Conservation (phyloP, 1,284 basidiomycete genomes). For the Megacollybia platyphylla region DNA sequence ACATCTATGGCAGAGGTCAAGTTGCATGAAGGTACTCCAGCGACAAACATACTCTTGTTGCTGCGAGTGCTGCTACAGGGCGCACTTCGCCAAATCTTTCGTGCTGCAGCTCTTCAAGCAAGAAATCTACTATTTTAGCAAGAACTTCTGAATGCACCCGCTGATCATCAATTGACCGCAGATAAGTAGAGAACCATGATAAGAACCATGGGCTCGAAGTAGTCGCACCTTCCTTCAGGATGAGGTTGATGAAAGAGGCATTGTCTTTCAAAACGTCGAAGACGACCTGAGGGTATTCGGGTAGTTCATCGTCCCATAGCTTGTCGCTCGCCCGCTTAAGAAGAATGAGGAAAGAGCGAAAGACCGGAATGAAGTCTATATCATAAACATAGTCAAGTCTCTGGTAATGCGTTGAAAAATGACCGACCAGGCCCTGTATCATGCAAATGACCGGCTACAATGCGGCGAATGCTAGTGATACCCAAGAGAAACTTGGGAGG, state of each 20-base stretch:
- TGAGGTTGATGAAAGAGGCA: constrained; percentile 36
- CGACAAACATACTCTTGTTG: constrained; percentile 40
- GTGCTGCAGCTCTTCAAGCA: constrained; percentile 71
- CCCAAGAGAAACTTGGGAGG: constrained; percentile 31
- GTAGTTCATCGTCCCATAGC: constrained; percentile 56
- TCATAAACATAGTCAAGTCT: not conserved
- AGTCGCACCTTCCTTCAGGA: constrained; percentile 24
- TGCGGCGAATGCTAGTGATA: constrained; percentile 30
- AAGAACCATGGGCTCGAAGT: constrained; percentile 33
- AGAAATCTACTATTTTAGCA: constrained; percentile 54
- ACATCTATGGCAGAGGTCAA: constrained; percentile 11
- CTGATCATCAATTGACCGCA: constrained; percentile 38
- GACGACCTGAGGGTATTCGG: constrained; percentile 60
- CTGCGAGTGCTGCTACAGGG: constrained; percentile 45
- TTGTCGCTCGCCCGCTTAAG: constrained; percentile 36
- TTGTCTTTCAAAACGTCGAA: constrained; percentile 81
- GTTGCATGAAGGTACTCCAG: constrained; percentile 1
- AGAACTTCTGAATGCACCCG: constrained; percentile 53
- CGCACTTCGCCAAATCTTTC: constrained; percentile 48
- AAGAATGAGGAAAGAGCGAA: constrained; percentile 45
- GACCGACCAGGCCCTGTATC: constrained; percentile 52
- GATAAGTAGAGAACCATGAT: constrained; percentile 42
- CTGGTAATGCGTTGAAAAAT: constrained; percentile 5
- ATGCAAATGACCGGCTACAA: constrained; percentile 48
- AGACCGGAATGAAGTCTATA: constrained; percentile 52